Evolutionary conservation across 2,329 filamentous ascomycete species (phyloP).

Genomic region (Pyrenophora tritici-repentis): DNA sequence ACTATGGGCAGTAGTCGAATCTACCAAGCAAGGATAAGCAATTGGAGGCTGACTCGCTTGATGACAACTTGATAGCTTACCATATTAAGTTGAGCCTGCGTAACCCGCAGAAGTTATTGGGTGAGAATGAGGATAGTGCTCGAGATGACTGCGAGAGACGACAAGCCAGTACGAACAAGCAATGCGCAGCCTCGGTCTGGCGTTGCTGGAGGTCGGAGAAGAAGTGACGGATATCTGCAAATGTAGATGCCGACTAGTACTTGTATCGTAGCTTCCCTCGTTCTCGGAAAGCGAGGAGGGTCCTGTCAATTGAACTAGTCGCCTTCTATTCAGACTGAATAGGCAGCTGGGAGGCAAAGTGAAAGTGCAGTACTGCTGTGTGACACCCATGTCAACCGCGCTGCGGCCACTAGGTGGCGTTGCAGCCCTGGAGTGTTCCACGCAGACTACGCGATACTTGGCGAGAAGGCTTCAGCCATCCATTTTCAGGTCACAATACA

Average conservation of each 20-base stretch:
- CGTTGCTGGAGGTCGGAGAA: background rate
- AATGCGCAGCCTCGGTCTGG: background rate
- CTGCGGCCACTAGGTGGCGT: background rate
- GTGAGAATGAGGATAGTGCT: constrained; percentile 21
- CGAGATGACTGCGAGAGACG: background rate
- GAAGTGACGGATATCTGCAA: background rate
- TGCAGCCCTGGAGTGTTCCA: background rate
- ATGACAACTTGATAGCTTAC: constrained; percentile 1
- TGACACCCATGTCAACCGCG: background rate
- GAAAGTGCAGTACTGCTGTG: background rate
- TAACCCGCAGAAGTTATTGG: constrained; percentile 14
- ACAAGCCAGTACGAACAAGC: background rate
- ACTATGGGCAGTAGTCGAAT: constrained; percentile 15
- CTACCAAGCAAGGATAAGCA: background rate
- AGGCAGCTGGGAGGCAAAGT: constrained; percentile 4
- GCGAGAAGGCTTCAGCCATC: background rate
- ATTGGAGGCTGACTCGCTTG: background rate
- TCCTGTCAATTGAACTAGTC: background rate
- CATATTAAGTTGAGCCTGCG: constrained; percentile 5
- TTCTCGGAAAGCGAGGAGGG: background rate
- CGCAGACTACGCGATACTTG: background rate
- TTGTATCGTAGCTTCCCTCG: constrained; percentile 4
- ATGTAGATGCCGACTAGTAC: background rate
- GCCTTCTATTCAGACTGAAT: too few species aligned
- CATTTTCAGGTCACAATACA: constrained; percentile 1